Conservation (phyloP, 805 yeast species). For the Wickerhamomyces chaumierensis region DNA sequence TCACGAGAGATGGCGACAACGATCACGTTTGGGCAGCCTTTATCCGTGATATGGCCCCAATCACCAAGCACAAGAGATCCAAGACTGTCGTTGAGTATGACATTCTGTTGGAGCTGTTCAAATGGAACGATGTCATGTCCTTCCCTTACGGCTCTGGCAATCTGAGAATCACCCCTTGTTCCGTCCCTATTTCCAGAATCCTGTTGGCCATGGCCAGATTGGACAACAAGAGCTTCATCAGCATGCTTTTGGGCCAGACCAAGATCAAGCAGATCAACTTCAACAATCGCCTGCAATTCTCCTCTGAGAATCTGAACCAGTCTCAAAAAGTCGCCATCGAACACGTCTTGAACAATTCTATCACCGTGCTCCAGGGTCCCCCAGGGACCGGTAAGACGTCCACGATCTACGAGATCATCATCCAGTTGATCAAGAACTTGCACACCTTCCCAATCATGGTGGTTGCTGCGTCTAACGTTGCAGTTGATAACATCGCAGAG, state of each 20-base stretch:
- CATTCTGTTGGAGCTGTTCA: slow-evolving; percentile 38
- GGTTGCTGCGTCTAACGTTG: slow-evolving; percentile 68
- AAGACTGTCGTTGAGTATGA: slow-evolving; percentile 21
- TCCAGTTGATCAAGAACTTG: slow-evolving; percentile 43
- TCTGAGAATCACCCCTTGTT: slow-evolving; percentile 42
- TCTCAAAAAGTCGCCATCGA: slow-evolving; percentile 43
- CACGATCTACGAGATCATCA: slow-evolving; percentile 52
- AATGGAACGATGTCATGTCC: slow-evolving; percentile 42
- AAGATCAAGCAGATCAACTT: slow-evolving; percentile 46
- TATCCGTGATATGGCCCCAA: slow-evolving; percentile 32
- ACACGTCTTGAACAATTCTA: slow-evolving; percentile 19
- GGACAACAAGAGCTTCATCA: slow-evolving; percentile 38
- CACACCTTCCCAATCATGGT: slow-evolving; percentile 55
- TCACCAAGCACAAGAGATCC: slow-evolving; percentile 14
- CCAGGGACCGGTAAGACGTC: slow-evolving; percentile 81
- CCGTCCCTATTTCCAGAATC: slow-evolving; percentile 52
- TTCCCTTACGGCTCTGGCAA: slow-evolving; percentile 34
- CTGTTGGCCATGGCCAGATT: slow-evolving; percentile 56
- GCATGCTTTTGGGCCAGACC: slow-evolving; percentile 43
- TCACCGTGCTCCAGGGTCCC: slow-evolving; percentile 64
- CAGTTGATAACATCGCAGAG: slow-evolving; percentile 68
- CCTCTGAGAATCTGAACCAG: slow-evolving; percentile 39
- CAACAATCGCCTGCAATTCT: slow-evolving; percentile 39
- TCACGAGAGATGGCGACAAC: slow-evolving; percentile 34
- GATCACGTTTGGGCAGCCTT: slow-evolving; percentile 51